phyloP scores from a whole-genome alignment of 192 early-diverging fungal genomes.

The Geranomyces michiganensis region DNA sequence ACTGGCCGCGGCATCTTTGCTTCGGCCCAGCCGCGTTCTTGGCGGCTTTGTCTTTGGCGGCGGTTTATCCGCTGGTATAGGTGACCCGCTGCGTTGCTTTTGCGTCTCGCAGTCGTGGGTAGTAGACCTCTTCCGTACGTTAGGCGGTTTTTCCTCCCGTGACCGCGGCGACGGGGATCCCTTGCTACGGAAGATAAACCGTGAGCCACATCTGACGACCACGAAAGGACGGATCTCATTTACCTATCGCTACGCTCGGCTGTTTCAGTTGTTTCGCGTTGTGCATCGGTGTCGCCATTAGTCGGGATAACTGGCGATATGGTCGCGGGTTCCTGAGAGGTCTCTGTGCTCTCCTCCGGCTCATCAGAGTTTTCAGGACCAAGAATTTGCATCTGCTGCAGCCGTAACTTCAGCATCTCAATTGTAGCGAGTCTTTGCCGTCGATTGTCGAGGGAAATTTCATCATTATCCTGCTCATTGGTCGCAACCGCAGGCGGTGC shows the following conservation, averaged over 20 bases:
- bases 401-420: slow-evolving; percentile 26
- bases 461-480: background rate
- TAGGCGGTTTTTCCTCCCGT: background rate
- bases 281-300: no score
- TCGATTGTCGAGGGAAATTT: background rate
- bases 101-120: no score
- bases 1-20: background rate
- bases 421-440: slow-evolving; percentile 28
- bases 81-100: no score
- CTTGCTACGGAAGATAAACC: no score
- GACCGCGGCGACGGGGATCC: slow-evolving; percentile 8
- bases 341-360: no score
- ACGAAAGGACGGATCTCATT: no score
- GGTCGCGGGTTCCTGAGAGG: no score
- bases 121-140: background rate
- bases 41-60: background rate
- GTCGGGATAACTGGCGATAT: no score
- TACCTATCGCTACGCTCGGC: no score
- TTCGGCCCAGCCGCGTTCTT: background rate
- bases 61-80: background rate
- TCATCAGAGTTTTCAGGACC: no score
- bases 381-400: slow-evolving; percentile 21
- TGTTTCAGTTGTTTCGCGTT: no score
- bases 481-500: background rate
- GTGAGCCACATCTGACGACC: no score